These are phyloP conservation scores for Fusarium luffae DNA, from an alignment of 2,329 filamentous ascomycete genomes.

Conservation along the genomic window DNA sequence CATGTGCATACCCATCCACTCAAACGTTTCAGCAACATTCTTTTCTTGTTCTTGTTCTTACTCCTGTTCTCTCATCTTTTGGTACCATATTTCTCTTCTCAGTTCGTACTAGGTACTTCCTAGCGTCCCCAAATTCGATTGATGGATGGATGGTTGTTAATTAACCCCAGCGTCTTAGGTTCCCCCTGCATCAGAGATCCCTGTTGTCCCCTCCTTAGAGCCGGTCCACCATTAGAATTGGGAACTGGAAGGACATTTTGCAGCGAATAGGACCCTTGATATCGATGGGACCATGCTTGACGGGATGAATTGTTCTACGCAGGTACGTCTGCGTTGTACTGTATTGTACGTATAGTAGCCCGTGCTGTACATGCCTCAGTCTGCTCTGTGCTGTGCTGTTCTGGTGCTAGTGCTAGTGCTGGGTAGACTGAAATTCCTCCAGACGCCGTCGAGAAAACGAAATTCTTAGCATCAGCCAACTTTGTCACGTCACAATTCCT, in stretches of 20 bases:
- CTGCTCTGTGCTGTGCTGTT: neutral
- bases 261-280: conserved; percentile 19
- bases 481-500: conserved; percentile 46
- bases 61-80: neutral
- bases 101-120: conserved; percentile 20
- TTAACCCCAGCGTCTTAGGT: conserved; percentile 25
- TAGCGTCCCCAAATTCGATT: conserved; percentile 22
- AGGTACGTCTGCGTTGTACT: conserved; percentile 17
- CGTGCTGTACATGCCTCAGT: neutral
- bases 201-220: conserved; percentile 32
- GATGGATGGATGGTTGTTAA: conserved; percentile 10
- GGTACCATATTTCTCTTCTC: neutral
- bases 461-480: conserved; percentile 34
- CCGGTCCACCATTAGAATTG: conserved; percentile 18
- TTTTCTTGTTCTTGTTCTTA: conserved; percentile 30
- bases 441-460: conserved; percentile 33
- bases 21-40: conserved; percentile 41
- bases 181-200: conserved; percentile 44
- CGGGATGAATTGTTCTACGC: conserved; percentile 23
- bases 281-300: conserved; percentile 21
- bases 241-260: conserved; percentile 2
- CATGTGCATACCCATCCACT: conserved; percentile 27
- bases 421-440: conserved; percentile 34
- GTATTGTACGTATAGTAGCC: neutral
- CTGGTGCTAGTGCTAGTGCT: neutral